Evolutionary conservation across 441 rosid species (phyloP), one percentile per base, ranked within the genome.

Genomic region (Jatropha multifida): DNA sequence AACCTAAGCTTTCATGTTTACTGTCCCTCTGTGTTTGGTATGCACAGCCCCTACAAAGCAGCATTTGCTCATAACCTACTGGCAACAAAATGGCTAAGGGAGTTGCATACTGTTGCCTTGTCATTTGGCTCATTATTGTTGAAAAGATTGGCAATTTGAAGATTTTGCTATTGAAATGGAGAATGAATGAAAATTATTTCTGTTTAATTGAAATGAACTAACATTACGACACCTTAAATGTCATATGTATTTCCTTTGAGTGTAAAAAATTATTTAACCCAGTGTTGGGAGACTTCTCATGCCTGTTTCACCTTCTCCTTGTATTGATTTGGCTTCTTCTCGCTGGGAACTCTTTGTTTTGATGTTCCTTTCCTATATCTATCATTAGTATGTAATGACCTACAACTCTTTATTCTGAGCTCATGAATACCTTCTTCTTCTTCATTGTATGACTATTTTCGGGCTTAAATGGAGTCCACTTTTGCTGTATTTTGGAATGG

Each of bases 81-180:
- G 49, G 13, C 49, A 71, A 71, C 55, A 3, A n/a, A 38, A 32
- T 18, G 62, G 48, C 32, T n/a, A n/a, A 38, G 49, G 8, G 9
- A 54, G 46, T 52, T 8, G 40, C 51, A 42, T 66, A 13, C 49
- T 17, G 38, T 8, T 17, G 13, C 59, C 41, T 68, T 49, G 23
- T 71, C 26, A 46, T 61, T 26, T 73, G 18, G 46, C 76, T 73
- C 14, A 48, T 73, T 73, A 17, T 9, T 49, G 14, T n/a, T 54
- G 8, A 32, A 17, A 18, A 11, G 27, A 41, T 32, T 40, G 17
- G 17, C 40, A 17, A 26, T 27, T 26, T 42, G 38, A 54, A 40
- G 58, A 17, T 17, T 32, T 1, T 44, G 32, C 26, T 49, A 61
- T 3, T 26, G 17, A 26, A 60, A 17, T 26, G 12, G 27, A 8